Evolutionary conservation across 2,329 filamentous ascomycete species (phyloP), one percentile per base, ranked within the genome.

Genomic region (Volutella citrinella): DNA sequence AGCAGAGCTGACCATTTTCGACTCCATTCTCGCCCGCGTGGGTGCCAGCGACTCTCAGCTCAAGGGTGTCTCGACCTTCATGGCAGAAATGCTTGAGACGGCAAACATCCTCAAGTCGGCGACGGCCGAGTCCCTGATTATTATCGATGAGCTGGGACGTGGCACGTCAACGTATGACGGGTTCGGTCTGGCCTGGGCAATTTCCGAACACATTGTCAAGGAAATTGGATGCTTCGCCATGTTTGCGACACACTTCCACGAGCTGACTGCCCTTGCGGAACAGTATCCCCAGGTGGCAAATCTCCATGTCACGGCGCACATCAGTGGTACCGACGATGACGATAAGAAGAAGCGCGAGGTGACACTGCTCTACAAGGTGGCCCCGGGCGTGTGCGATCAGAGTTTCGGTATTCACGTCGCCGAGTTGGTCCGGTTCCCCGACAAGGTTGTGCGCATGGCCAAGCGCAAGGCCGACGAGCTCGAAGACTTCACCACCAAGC

Each of bases 81-180:
- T 98, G 94, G 93, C 93, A 3, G 93, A 98, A 67, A 98, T 98
- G 93, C 77, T 98, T 15, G 93, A 98, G 61, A 98, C 93, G 2
- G 89, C 93, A 48, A 97, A 97, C 59, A 98, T 98, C 46, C 81
- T 98, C 56, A 97, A 97, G 66, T 94, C 88, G 0, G 93, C 93
- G 3, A 98, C 93, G 0, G 80, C 84, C 19, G 93, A 98, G 59
- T 95, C 88, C 5, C 76, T 98, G 33, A 97, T 98, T 65, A 97
- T 98, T 62, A 96, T 98, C 50, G 94, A 98, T 61, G 93, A 98
- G 61, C 79, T 98, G 3, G 93, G 93, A 30, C 87, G 93, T 41
- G 93, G 93, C 37, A 98, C 93, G 1, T 96, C 89, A 43, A 98
- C 94, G 0, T 98, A 98, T 60, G 94, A 98, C 59, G 93, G 93